Base-by-base conservation (phyloP, 139 green algal genomes). In the Chlorella ohadii region DNA sequence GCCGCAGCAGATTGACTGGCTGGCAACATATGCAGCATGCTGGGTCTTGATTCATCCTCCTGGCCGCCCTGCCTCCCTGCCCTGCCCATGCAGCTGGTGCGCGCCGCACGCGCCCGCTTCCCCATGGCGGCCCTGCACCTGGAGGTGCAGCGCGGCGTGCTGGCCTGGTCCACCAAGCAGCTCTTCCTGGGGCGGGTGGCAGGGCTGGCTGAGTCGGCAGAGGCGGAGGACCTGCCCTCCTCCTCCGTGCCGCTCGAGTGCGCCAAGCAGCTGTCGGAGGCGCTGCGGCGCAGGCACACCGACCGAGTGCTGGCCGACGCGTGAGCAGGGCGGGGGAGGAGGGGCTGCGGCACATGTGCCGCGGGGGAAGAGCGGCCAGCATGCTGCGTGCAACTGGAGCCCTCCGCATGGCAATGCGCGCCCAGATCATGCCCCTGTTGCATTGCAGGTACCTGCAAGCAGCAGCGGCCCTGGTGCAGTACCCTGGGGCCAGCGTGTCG, bases 141-240 rank as follows among this genome's bases (percentile, higher is more conserved):
- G 15, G 66, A 56, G 38, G 47, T 72, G 80, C 41, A 57, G 61
- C 34, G 33, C 77, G 84, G 88, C n/a, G n/a, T 88, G 31, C 27
- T 82, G 27, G 89, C 79, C 27, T 84, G 81, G 84, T 82, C 72
- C 63, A 56, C 41, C n/a, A 91, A 92, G 74, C n/a, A 88, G 34
- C 72, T 78, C 33, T 88, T 84, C 65, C 67, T 89, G 55, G 88
- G 88, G 11, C 39, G 83, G 19, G 82, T 91, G 72, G 75, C 55
- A 6, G 88, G 88, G 25, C 78, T 91, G 72, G 81, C 71, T 2
- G 51, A 77, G 38, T 27, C 61, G 39, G 82, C 36, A 25, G 85
- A 84, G 38, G 79, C 72, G 0, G 55, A 63, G 59, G 77, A 36
- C 34, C 33, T 68, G 63, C 77, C 73, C 51, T 39, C 41, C 33